Evolutionary conservation across 2,329 filamentous ascomycete species (phyloP).

Genomic region (Alternaria rosae): DNA sequence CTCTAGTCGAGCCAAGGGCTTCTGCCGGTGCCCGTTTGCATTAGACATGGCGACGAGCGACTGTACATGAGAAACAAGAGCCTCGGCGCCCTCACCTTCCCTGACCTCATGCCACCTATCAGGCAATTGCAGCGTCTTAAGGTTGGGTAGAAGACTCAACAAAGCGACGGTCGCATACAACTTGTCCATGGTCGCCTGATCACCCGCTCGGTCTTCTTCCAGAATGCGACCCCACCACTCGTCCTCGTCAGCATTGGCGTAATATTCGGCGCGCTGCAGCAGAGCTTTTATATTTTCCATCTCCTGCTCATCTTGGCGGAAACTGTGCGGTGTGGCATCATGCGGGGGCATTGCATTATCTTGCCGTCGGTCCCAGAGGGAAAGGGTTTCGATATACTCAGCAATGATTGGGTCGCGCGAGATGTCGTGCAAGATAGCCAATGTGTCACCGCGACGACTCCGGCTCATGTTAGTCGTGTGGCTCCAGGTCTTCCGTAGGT

Average conservation of each 20-base stretch:
- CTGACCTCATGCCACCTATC: slow-evolving; percentile 39
- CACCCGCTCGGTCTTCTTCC: slow-evolving; percentile 26
- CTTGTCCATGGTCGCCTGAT: slow-evolving; percentile 21
- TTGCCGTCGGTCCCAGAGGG: slow-evolving; percentile 34
- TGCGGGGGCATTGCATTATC: slow-evolving; percentile 7
- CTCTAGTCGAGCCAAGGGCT: slow-evolving; percentile 33
- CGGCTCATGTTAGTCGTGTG: slow-evolving; percentile 25
- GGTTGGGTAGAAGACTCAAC: slow-evolving; percentile 39
- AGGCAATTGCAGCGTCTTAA: slow-evolving; percentile 37
- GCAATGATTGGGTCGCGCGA: slow-evolving; percentile 37
- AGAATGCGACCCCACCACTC: slow-evolving; percentile 40
- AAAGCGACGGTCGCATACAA: slow-evolving; percentile 36
- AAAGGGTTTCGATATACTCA: slow-evolving; percentile 39
- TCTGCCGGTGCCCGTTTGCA: slow-evolving; percentile 3
- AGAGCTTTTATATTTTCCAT: slow-evolving; percentile 32
- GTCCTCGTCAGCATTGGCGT: slow-evolving; percentile 24
- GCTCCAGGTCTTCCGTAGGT: slow-evolving; percentile 34
- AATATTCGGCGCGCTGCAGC: slow-evolving; percentile 25
- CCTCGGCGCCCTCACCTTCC: slow-evolving; percentile 23
- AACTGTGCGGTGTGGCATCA: slow-evolving; percentile 12
- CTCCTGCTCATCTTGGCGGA: slow-evolving; percentile 27
- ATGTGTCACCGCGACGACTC: slow-evolving; percentile 25
- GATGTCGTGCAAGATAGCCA: slow-evolving; percentile 37
- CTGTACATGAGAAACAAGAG: slow-evolving; percentile 27
- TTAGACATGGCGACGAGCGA: slow-evolving; percentile 29